Evolutionary conservation across 495 filamentous ascomycete genomes (phyloP).

Genomic region (Penicillium macrosclerotiorum): DNA sequence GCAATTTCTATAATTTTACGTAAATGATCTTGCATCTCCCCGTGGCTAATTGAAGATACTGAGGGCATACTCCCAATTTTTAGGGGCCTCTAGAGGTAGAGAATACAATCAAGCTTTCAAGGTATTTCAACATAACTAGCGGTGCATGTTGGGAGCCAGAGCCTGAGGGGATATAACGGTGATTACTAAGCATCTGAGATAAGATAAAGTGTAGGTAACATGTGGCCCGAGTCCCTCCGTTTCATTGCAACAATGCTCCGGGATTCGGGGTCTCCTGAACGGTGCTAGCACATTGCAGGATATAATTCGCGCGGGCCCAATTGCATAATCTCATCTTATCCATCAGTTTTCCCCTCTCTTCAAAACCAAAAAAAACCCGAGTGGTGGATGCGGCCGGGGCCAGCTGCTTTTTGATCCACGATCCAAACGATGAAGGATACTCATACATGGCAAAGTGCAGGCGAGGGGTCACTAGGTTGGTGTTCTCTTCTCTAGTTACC

Average conservation of each 20-base stretch:
- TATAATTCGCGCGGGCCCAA: background rate
- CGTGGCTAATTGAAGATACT: background rate
- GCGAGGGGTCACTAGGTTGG: conserved; percentile 17
- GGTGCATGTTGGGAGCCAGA: background rate
- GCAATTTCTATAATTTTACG: background rate
- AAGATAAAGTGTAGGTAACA: conserved; percentile 18
- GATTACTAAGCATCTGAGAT: conserved; percentile 25
- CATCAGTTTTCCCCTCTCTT: background rate
- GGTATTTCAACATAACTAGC: background rate
- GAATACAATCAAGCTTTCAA: background rate
- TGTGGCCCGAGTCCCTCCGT: conserved; percentile 21
- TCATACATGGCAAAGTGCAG: conserved; percentile 15
- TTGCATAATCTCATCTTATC: background rate
- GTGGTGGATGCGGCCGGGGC: conserved; percentile 12
- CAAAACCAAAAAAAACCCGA: background rate
- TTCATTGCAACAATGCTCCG: conserved; percentile 9
- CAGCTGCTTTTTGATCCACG: conserved; percentile 1
- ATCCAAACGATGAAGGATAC: conserved; percentile 26
- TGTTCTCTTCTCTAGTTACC: background rate
- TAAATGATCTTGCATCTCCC: background rate
- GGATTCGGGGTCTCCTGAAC: conserved; percentile 10
- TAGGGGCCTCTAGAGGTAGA: no score
- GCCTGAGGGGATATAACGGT: background rate
- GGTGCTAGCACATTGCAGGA: conserved; percentile 3
- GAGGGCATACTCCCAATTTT: no score